phyloP scores from a whole-genome alignment of 371 early-diverging fungal species.

The Mortierella sp. region DNA sequence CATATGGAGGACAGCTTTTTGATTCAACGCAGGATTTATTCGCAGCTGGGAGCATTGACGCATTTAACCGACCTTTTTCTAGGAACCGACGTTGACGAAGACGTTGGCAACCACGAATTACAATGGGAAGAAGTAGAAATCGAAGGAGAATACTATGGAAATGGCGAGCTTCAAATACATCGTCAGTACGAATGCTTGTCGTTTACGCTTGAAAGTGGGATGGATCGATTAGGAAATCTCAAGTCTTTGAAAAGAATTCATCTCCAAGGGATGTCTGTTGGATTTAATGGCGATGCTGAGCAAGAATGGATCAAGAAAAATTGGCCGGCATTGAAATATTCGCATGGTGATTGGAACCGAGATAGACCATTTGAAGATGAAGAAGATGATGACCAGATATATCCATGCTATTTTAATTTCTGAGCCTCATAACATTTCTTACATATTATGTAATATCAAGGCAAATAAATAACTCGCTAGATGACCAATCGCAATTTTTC shows the following conservation, averaged over 20 bases:
- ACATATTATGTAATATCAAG: too few species aligned
- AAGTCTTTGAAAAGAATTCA: neutral
- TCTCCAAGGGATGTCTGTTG: conserved; percentile 1
- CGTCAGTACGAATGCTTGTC: neutral
- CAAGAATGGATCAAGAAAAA: conserved; percentile 9
- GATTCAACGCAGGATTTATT: conserved; percentile 10
- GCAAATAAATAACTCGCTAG: too few species aligned
- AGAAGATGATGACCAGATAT: too few species aligned
- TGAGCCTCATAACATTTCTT: too few species aligned
- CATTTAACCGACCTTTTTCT: neutral
- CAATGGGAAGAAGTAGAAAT: neutral
- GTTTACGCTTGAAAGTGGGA: neutral
- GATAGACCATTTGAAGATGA: too few species aligned
- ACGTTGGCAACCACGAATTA: neutral
- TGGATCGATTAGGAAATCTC: conserved; percentile 1
- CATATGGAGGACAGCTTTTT: conserved; percentile 3
- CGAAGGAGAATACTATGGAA: neutral
- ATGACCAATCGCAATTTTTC: too few species aligned
- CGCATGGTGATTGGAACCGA: neutral
- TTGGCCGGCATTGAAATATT: conserved; percentile 5
- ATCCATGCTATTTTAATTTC: too few species aligned
- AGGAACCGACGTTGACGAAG: neutral
- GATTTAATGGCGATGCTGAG: neutral
- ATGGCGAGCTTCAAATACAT: neutral
- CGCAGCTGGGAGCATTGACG: conserved; percentile 4